Evolutionary conservation across 2,329 filamentous ascomycete genomes (phyloP), one percentile per base, ranked within the genome.

Genomic region (Pezizomycotina sp.): DNA sequence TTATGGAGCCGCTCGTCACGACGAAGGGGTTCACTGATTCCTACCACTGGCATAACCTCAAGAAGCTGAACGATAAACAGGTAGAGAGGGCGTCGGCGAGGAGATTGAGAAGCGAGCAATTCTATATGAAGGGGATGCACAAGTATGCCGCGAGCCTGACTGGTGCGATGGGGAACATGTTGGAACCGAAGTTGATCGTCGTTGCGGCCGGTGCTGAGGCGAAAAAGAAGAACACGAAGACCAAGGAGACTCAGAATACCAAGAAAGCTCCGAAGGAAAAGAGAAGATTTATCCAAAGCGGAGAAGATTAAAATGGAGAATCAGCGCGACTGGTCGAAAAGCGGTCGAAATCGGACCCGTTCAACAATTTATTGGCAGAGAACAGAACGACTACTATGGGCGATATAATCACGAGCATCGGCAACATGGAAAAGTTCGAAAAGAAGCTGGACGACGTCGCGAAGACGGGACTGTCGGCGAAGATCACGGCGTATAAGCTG

Each of bases 141-240:
- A 61, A 64, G 1, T 83, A 82, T 52, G 73, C 77, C 2, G 73
- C 71, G 8, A 79, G 74, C 54, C 60, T 82, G 29, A 77, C 73
- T 0, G 74, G 72, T 38, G 62, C 69, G 0, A 60, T 64, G 2
- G 74, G 74, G 3, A 77, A 71, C 45, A 60, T 59, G 2, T 61
- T 80, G 4, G 62, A 75, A 15, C 73, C 73, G 0, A 73, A 80
- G 51, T 68, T 61, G 3, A 67, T 81, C 31, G 65, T 74, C 1
- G 62, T 68, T 13, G 42, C 54, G 33, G 53, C 53, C 26, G 51
- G 50, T 4, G 49, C 48, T 4, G 38, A 53, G 31, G 27, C 31
- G 16, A 18, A 42, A 10, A 46, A 48, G 28, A 28, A 29, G 23
- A 46, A 47, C 27, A 31, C 36, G 12, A 41, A 45, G 25, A 19